Conservation (phyloP, 139 green algal genomes). For the Tetradesmus lagerheimii region DNA sequence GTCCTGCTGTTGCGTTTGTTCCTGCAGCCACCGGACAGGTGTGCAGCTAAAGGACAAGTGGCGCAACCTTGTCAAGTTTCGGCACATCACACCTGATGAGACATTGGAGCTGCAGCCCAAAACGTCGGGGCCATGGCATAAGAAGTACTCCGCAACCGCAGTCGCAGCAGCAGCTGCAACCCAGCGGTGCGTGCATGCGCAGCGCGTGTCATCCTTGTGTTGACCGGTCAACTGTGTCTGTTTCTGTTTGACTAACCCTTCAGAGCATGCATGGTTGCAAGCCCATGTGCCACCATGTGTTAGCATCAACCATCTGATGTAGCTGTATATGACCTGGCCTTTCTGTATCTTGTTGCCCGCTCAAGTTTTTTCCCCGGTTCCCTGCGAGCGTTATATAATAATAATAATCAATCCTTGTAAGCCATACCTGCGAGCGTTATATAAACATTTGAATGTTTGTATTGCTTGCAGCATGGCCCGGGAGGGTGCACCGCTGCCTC, state of each 20-base stretch:
- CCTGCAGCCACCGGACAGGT: conserved; percentile 68
- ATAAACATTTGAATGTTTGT: background rate
- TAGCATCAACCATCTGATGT: no score
- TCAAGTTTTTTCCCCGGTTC: no score
- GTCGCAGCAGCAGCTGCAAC: conserved; percentile 30
- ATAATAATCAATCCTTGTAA: no score
- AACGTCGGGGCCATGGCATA: conserved; percentile 65
- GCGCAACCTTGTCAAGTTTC: conserved; percentile 83
- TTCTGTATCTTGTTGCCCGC: no score
- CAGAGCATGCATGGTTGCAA: no score
- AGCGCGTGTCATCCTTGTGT: background rate
- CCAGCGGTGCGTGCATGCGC: background rate
- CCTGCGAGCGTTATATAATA: no score
- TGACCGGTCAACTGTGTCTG: no score
- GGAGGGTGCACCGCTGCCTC: background rate
- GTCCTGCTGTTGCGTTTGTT: no score
- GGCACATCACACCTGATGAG: conserved; percentile 66
- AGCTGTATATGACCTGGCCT: no score
- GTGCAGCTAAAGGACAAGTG: conserved; percentile 88
- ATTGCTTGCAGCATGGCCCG: background rate
- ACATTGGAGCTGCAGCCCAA: conserved; percentile 63
- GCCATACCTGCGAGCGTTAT: no score
- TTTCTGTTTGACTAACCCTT: no score
- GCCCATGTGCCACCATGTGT: no score
- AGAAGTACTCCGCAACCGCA: conserved; percentile 39